Evolutionary conservation across 352 stramenopile species (phyloP), one percentile per base, ranked within the genome.

Genomic region (Plasmopara halstedii): DNA sequence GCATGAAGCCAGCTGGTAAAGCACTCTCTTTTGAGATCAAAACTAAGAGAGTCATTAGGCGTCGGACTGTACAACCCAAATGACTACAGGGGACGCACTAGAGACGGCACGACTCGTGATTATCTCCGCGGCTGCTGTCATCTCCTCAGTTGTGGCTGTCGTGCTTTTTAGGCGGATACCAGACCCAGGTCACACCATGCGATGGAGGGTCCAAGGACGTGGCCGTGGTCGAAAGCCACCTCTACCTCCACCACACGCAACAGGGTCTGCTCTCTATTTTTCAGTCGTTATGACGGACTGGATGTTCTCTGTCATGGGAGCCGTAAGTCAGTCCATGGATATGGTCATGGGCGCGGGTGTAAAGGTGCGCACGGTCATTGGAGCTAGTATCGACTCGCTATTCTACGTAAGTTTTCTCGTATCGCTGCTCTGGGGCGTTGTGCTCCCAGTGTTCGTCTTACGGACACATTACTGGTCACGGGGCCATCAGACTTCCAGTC

Each of bases 201-300:
- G 46, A 5, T 32, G 34, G 7, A 19, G 45, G 7, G 11, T 33
- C 14, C 43, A 50, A 20, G 49, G 47, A 15, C 50, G 50, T 21
- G 50, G 34, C 39, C 44, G 44, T 25, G 50, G 48, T 6, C 33
- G 44, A 26, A 57, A 57, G 22, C 48, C 50, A n/a, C 38, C 40
- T 2, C 39, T 63, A 18, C 33, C 61, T 13, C 44, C 64, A 14
- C 57, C 58, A 7, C 38, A 69, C 32, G 50, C 42, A 8, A 65
- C 60, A n/a, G 56, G 73, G 8, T 64, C 62, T 21, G 70, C 70
- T 27, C 67, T 85, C 25, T 83, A 72, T 46, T 74, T 73, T 47
- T 73, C 62, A 18, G 60, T 79, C 31, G 52, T 79, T 6, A 67
- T 83, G 42, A 70, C 68, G 7, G 73, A 85, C 59, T 73, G 64